Evolutionary conservation across 495 filamentous ascomycete species (phyloP).

Genomic region (Aspergillus mulundensis): DNA sequence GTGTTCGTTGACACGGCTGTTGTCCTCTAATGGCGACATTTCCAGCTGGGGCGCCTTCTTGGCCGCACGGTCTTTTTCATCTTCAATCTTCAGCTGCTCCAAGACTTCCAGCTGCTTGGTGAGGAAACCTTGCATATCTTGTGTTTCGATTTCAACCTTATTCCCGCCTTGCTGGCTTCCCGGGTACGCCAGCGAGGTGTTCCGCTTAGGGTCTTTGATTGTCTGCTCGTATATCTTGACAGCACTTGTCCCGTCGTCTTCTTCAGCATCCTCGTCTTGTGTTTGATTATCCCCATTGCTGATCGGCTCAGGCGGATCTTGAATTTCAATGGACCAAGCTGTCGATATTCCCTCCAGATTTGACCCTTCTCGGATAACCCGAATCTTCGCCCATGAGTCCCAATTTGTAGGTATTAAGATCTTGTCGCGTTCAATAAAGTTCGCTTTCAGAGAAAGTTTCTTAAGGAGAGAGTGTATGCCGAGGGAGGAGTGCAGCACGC

Average conservation of each 20-base stretch:
- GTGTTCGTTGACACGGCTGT: conserved; percentile 73
- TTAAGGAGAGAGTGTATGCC: conserved; percentile 87
- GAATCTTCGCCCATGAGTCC: conserved; percentile 98
- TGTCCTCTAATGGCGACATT: conserved; percentile 43
- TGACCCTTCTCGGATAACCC: conserved; percentile 89
- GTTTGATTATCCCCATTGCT: conserved; percentile 20
- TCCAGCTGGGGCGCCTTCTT: conserved; percentile 40
- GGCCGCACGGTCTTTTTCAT: conserved; percentile 51
- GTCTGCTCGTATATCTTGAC: conserved; percentile 74
- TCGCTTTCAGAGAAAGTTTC: conserved; percentile 80
- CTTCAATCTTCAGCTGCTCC: conserved; percentile 62
- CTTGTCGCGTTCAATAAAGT: conserved; percentile 94
- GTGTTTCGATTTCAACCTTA: conserved; percentile 61
- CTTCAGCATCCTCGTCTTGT: conserved; percentile 12
- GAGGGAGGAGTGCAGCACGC: conserved; percentile 78
- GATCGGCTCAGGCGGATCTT: conserved; percentile 45
- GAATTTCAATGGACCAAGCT: conserved; percentile 80
- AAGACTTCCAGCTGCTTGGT: conserved; percentile 66
- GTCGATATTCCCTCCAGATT: conserved; percentile 82
- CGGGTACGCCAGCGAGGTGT: conserved; percentile 48
- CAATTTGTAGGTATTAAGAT: conserved; percentile 91
- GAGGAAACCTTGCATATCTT: conserved; percentile 80
- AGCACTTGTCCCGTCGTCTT: conserved; percentile 49
- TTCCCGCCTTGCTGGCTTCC: conserved; percentile 41
- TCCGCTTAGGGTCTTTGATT: conserved; percentile 66